Conservation (phyloP, 2,329 filamentous ascomycete genomes). For the Colletotrichum lupini region DNA sequence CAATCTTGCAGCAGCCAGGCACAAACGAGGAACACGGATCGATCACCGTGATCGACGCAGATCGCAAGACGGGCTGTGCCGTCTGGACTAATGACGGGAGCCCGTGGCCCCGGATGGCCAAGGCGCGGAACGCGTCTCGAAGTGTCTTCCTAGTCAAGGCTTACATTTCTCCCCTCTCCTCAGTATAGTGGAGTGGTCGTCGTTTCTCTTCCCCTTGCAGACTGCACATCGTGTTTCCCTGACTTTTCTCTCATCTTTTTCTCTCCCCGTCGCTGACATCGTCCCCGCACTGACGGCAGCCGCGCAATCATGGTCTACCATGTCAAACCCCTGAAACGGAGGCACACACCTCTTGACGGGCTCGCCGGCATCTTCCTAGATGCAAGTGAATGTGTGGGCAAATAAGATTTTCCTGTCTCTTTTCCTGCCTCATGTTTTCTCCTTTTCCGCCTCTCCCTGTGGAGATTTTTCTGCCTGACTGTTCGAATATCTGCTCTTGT, state of each 20-base stretch:
- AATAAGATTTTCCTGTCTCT: too few species aligned
- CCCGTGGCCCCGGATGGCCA: conserved; percentile 1
- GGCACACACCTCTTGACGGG: not conserved
- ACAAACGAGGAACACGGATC: not conserved
- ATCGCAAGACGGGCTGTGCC: conserved; percentile 1
- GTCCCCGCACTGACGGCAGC: conserved; percentile 22
- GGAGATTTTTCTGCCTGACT: not conserved
- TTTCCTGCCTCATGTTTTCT: not conserved
- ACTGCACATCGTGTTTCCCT: not conserved
- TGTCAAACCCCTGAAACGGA: conserved; percentile 18
- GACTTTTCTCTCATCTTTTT: not conserved
- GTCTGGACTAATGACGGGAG: conserved; percentile 9
- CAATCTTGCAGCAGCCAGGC: not conserved
- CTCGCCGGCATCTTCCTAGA: conserved; percentile 1
- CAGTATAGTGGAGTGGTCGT: not conserved
- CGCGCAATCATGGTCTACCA: not conserved
- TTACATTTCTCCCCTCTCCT: not conserved
- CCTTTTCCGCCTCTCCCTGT: not conserved
- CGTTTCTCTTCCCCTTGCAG: not conserved
- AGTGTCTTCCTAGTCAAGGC: not conserved
- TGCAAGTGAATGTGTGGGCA: not conserved
- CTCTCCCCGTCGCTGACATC: not conserved
- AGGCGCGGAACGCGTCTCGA: conserved; percentile 19
- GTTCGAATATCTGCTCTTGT: not conserved
- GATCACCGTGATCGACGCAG: conserved; percentile 2